These are phyloP conservation scores for Ophiostoma tasmaniense DNA, from an alignment of 2,329 filamentous ascomycete genomes.

Conservation along the genomic window DNA sequence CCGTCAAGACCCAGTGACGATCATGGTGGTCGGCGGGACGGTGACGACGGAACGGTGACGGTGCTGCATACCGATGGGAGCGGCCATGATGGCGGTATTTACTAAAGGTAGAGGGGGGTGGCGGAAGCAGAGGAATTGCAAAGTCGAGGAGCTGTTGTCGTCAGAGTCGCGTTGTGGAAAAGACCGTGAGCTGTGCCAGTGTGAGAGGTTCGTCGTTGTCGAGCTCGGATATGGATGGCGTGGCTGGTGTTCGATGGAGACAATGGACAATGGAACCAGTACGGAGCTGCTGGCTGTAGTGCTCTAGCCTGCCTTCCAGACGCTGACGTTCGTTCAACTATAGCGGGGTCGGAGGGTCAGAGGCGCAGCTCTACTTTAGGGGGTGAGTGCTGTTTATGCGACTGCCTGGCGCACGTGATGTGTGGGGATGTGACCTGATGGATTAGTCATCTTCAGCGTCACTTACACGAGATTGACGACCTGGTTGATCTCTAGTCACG, in stretches of 20 bases:
- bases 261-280: neutral
- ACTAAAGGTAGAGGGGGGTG: neutral
- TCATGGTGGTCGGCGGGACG: neutral
- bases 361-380: slow-evolving; percentile 13
- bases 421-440: neutral
- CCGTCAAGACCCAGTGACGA: neutral
- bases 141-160: neutral
- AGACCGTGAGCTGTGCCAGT: neutral
- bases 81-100: slow-evolving; percentile 34
- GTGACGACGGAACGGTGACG: slow-evolving; percentile 3
- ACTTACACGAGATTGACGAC: neutral
- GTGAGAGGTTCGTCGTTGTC: slow-evolving; percentile 6
- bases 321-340: slow-evolving; percentile 12
- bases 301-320: slow-evolving; percentile 5
- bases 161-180: neutral
- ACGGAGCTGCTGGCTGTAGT: neutral
- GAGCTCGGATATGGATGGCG: slow-evolving; percentile 6
- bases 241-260: neutral
- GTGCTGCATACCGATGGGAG: slow-evolving; percentile 42
- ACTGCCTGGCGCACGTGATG: slow-evolving; percentile 8
- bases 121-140: neutral
- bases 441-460: neutral
- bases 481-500: too few species aligned
- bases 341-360: slow-evolving; percentile 16
- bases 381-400: slow-evolving; percentile 9